Percentiles rank a stretch among this genome's conserved stretches.
Evolutionary conservation across 2,329 filamentous ascomycete genomes (phyloP).

Genomic region (Lachnellula subtilissima): DNA sequence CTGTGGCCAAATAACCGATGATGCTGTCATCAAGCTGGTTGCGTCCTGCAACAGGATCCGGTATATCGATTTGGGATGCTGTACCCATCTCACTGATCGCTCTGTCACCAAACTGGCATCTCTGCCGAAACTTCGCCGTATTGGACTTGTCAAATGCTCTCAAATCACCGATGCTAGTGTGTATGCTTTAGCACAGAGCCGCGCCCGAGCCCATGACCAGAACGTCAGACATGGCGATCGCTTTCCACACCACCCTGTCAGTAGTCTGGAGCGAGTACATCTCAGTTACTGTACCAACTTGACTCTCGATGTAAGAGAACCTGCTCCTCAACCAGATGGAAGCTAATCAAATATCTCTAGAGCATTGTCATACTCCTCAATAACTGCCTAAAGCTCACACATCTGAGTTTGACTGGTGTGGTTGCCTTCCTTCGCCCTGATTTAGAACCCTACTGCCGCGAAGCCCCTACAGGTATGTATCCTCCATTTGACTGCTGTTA

Average conservation of each 20-base stretch:
- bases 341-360: conserved; percentile 44
- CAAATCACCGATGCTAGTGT: conserved; percentile 89
- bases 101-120: conserved; percentile 80
- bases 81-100: conserved; percentile 77
- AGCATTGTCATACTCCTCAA: conserved; percentile 88
- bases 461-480: conserved; percentile 65
- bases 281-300: conserved; percentile 89
- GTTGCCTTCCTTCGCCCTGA: conserved; percentile 84
- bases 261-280: conserved; percentile 78
- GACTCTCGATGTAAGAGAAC: conserved; percentile 64
- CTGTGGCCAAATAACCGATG: conserved; percentile 85
- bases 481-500: neutral
- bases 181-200: conserved; percentile 68
- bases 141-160: conserved; percentile 90
- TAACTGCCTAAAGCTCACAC: conserved; percentile 85
- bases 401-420: conserved; percentile 90
- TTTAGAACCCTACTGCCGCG: conserved; percentile 77
- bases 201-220: conserved; percentile 13
- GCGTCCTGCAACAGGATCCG: conserved; percentile 86
- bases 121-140: conserved; percentile 88
- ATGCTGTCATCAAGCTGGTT: conserved; percentile 78
- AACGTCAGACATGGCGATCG: conserved; percentile 34
- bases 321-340: neutral
- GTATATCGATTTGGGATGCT: conserved; percentile 98
- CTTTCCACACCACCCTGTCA: conserved; percentile 11